Percentiles rank a stretch among this genome's conserved stretches.
Conservation (phyloP, 2,329 filamentous ascomycete genomes). For the Lachnellula cervina region DNA sequence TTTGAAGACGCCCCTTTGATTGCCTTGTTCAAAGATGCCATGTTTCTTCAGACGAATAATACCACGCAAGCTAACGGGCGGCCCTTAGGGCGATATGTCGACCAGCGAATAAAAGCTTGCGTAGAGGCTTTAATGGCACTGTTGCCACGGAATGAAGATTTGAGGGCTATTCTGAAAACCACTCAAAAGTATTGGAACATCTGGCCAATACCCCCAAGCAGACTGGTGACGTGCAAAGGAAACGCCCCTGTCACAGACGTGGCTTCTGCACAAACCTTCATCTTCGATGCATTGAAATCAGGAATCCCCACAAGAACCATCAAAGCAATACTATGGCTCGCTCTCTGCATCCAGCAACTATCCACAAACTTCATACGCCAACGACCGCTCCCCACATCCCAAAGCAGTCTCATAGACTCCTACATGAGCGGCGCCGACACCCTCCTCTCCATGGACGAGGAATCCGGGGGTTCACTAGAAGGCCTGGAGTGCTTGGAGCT, state of each 20-base stretch:
- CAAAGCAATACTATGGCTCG: conserved; percentile 40
- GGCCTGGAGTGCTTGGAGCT: conserved; percentile 49
- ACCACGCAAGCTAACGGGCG: conserved; percentile 2
- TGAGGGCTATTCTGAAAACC: conserved; percentile 19
- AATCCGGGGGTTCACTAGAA: conserved; percentile 45
- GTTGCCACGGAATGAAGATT: conserved; percentile 10
- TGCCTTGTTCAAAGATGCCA: conserved; percentile 16
- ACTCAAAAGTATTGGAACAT: conserved; percentile 26
- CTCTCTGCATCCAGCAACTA: conserved; percentile 39
- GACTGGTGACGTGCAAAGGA: not conserved
- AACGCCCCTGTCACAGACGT: not conserved
- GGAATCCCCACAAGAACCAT: conserved; percentile 35
- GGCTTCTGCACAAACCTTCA: conserved; percentile 29
- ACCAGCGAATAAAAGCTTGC: not conserved
- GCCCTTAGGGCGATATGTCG: not conserved
- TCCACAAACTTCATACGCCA: conserved; percentile 35
- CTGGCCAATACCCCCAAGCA: conserved; percentile 20
- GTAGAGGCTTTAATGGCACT: conserved; percentile 5
- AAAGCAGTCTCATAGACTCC: conserved; percentile 39
- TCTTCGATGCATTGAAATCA: conserved; percentile 33
- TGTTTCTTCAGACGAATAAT: conserved; percentile 12
- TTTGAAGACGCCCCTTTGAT: conserved; percentile 17
- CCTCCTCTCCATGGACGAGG: conserved; percentile 45
- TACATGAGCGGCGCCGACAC: conserved; percentile 42
- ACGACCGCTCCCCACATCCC: conserved; percentile 35